A percentile compares a stretch with the other conserved stretches of the same genome.
These are phyloP conservation scores for Pleurotus cornucopiae DNA, from an alignment of 768 basidiomycete species.

Conservation along the genomic window DNA sequence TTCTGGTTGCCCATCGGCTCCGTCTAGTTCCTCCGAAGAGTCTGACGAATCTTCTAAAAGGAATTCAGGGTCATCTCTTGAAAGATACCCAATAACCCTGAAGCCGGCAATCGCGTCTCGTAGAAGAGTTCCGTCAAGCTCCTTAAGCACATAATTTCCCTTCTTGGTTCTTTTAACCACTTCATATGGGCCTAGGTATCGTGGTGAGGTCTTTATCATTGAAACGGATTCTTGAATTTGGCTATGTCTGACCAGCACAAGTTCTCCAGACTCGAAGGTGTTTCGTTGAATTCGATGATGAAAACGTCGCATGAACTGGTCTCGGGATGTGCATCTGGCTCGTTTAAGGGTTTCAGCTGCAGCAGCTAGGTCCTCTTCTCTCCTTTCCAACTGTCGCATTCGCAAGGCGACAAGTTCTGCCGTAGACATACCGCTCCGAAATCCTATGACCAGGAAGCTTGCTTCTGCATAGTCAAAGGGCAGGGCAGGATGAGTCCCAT, in stretches of 20 bases:
- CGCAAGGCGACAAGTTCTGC: constrained; percentile 17
- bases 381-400: constrained; percentile 21
- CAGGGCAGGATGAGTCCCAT: constrained; percentile 9
- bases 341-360: constrained; percentile 15
- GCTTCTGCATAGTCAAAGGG: constrained; percentile 14
- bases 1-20: no score
- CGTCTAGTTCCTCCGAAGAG: no score
- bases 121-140: constrained; percentile 12
- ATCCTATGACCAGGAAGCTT: constrained; percentile 22
- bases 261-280: constrained; percentile 1
- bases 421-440: constrained; percentile 8
- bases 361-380: constrained; percentile 14
- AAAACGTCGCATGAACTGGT: constrained; percentile 18
- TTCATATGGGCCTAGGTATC: constrained; percentile 25
- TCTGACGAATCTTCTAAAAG: no score
- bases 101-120: constrained; percentile 6
- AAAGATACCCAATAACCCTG: constrained; percentile 7
- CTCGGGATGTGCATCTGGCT: constrained; percentile 15
- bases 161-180: constrained; percentile 15
- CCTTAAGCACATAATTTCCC: constrained; percentile 12
- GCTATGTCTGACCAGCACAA: constrained; percentile 22
- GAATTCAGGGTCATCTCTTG: neutral
- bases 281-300: neutral
- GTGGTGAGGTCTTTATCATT: constrained; percentile 16
- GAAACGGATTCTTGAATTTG: constrained; percentile 15